Base-by-base conservation (phyloP, 2,329 filamentous ascomycete genomes). In the Fusarium gaditjirri region DNA sequence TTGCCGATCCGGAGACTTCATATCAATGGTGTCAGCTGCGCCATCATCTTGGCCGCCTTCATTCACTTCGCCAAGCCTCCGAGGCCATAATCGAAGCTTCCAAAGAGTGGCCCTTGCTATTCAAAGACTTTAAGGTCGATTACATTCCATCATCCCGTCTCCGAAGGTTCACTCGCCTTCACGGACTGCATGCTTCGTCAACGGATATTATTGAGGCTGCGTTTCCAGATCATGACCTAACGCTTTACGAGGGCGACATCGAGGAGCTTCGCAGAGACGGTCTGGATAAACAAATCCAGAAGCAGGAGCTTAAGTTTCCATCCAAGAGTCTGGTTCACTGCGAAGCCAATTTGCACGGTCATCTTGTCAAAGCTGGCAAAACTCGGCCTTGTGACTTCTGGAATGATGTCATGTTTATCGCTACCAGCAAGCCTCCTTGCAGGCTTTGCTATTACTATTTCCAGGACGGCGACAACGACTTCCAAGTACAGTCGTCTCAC, bases 371-470 rank as follows among this genome's bases (percentile, higher is more conserved):
- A 13, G 38, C 5, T 41, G 42, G 59, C 6, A 61, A 61, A 29
- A 61, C 35, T 27, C 41, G 59, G 39, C 8, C 59, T 35, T 41
- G 50, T 14, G 59, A 61, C 42, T n/a, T 61, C 35, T 61, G 59
- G 59, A 11, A 57, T 4, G 41, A n/a, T 12, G 27, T 33, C 14
- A 61, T 38, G 42, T 61, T 61, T 16, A 61, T 61, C 12, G 59
- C 59, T 41, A 61, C 59, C 27, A 61, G 59, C 59, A 61, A 61
- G 27, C 59, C 59, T 35, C 50, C 59, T 9, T 61, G 59, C 8
- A 35, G 59, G 12, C 59, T 61, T 8, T 61, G 59, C 35, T 41
- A 23, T 46, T 61, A 57, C 50, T 61, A 61, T 61, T 61, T 61
- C 9, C 25, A 57, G 6, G 50, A 56, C 19, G n/a, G 27, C 8